These are phyloP conservation scores for Chaetomium olivaceum DNA, from an alignment of 2,329 filamentous ascomycete species.

Conservation along the genomic window DNA sequence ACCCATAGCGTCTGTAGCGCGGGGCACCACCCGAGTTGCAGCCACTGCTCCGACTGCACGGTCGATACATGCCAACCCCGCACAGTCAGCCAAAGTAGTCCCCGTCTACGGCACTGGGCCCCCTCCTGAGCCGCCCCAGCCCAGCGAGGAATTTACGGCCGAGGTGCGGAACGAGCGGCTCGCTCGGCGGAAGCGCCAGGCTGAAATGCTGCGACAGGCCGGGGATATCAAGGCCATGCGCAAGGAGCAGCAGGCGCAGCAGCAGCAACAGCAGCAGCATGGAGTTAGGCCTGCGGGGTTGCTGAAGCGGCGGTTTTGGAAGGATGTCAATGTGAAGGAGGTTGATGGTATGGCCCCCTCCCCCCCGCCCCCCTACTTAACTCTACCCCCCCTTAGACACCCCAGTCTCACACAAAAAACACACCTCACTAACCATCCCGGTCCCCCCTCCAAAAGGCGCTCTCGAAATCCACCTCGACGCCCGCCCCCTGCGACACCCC, in stretches of 20 bases:
- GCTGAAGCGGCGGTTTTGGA: constrained; percentile 81
- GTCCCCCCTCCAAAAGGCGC: constrained; percentile 38
- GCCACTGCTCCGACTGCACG: neutral
- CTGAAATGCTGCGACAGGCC: constrained; percentile 53
- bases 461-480: constrained; percentile 72
- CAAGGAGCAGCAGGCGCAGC: neutral
- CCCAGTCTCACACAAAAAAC: too few species aligned
- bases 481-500: constrained; percentile 75
- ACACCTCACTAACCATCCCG: neutral
- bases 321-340: constrained; percentile 71
- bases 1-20: neutral
- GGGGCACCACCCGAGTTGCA: neutral
- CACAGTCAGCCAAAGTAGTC: constrained; percentile 32
- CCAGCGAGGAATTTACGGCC: constrained; percentile 39
- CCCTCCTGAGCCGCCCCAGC: constrained; percentile 57
- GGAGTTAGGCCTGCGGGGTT: constrained; percentile 40
- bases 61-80: constrained; percentile 32
- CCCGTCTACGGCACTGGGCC: constrained; percentile 44
- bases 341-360: constrained; percentile 54
- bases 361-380: neutral
- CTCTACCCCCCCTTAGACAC: neutral
- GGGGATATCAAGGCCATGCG: constrained; percentile 46
- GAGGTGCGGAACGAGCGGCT: constrained; percentile 43
- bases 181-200: constrained; percentile 55
- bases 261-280: constrained; percentile 1